These are phyloP conservation scores for Sphagnum magellanicum DNA, from an alignment of 228 moss, liverwort and hornwort genomes.

Conservation along the genomic window DNA sequence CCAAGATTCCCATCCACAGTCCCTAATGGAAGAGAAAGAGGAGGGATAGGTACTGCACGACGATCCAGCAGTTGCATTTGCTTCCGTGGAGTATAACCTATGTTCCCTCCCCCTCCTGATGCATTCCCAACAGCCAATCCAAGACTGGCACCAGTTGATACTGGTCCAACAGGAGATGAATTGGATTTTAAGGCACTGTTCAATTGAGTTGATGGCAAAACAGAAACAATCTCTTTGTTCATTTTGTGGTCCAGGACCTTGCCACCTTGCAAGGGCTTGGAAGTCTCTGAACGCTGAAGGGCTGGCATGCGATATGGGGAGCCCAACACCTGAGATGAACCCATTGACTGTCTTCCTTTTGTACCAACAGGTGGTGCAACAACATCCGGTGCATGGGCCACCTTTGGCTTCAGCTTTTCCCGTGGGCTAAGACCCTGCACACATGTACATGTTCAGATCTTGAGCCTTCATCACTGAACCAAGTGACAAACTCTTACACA, in stretches of 20 bases:
- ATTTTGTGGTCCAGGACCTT: constrained; percentile 76
- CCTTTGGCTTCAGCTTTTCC: constrained; percentile 72
- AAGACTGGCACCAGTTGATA: constrained; percentile 16
- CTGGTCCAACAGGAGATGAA: constrained; percentile 20
- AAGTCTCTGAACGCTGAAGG: constrained; percentile 56
- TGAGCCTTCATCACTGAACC: not conserved
- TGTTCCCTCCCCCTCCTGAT: constrained; percentile 21
- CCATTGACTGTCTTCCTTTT: constrained; percentile 62
- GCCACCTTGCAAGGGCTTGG: constrained; percentile 63
- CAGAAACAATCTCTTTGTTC: constrained; percentile 59
- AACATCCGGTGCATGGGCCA: constrained; percentile 71
- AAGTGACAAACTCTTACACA: too few species aligned
- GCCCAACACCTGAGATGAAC: constrained; percentile 55
- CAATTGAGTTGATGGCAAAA: constrained; percentile 26
- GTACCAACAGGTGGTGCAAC: constrained; percentile 52
- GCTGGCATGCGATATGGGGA: constrained; percentile 80
- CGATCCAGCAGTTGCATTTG: constrained; percentile 87
- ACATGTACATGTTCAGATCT: not conserved
- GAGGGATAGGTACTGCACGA: constrained; percentile 83
- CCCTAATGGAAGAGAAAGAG: constrained; percentile 36
- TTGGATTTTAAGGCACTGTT: constrained; percentile 55
- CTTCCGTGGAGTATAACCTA: constrained; percentile 55
- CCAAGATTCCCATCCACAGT: constrained; percentile 42
- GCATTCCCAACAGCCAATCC: constrained; percentile 26
- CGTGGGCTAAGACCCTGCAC: constrained; percentile 65